Percentiles rank a stretch among this genome's conserved stretches.
Conservation (phyloP, 441 rosid species). For the Croton laevigatus region DNA sequence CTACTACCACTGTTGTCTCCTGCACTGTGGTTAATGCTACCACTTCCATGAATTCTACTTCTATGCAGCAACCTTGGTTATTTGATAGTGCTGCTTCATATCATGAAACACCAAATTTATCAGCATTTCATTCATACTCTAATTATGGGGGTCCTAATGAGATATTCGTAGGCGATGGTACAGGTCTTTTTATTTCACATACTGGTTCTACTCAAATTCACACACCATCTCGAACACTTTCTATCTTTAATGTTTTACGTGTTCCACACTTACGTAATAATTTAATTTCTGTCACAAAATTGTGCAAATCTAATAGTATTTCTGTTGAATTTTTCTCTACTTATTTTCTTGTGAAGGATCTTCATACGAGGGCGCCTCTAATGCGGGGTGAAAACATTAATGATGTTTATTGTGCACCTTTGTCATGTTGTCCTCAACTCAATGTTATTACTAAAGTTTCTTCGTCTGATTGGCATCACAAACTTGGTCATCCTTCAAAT, state of each 20-base stretch:
- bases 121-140: neutral
- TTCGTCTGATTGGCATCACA: neutral
- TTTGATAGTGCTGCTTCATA: neutral
- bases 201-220: neutral
- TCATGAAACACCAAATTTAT: neutral
- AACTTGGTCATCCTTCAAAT: neutral
- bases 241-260: neutral
- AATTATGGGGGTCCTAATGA: neutral
- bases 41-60: neutral
- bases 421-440: neutral
- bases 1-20: neutral
- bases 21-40: neutral
- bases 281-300: neutral
- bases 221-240: neutral
- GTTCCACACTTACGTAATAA: neutral
- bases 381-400: neutral
- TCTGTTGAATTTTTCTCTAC: neutral
- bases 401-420: too few species aligned
- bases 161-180: neutral
- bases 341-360: conserved; percentile 7
- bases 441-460: neutral
- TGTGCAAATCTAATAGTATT: neutral
- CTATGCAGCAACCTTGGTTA: neutral
- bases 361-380: neutral
- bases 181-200: neutral